These are phyloP conservation scores for Colletotrichum cordylinicola DNA, from an alignment of 2,329 filamentous ascomycete species.

Conservation along the genomic window DNA sequence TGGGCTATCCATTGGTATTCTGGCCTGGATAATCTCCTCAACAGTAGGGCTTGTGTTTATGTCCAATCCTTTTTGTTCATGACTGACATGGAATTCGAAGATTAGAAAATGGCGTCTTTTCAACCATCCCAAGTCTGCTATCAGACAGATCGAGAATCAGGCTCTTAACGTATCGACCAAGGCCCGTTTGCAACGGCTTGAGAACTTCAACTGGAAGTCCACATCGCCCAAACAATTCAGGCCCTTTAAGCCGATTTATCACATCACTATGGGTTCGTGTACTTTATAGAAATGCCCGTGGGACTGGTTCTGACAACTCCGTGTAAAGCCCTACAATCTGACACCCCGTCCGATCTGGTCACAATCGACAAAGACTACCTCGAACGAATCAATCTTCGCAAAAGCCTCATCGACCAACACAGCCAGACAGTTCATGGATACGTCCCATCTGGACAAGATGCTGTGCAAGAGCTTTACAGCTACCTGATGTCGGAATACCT, in stretches of 20 bases:
- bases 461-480: constrained; percentile 52
- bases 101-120: background rate
- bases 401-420: constrained; percentile 38
- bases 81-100: background rate
- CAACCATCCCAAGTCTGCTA: background rate
- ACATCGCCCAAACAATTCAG: constrained; percentile 43
- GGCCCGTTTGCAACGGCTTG: background rate
- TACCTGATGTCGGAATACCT: constrained; percentile 27
- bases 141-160: background rate
- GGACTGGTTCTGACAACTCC: background rate
- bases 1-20: background rate
- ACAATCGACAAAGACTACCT: constrained; percentile 57
- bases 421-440: constrained; percentile 49
- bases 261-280: constrained; percentile 58
- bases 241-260: constrained; percentile 57
- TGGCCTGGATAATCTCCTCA: background rate
- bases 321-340: background rate
- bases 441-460: constrained; percentile 47
- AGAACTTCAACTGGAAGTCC: constrained; percentile 44
- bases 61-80: background rate
- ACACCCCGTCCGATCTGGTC: constrained; percentile 44
- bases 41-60: background rate
- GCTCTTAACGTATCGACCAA: background rate
- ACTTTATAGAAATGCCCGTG: background rate
- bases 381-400: constrained; percentile 40